phyloP scores from a whole-genome alignment of 495 filamentous ascomycete species.

The Xylaria scruposa region DNA sequence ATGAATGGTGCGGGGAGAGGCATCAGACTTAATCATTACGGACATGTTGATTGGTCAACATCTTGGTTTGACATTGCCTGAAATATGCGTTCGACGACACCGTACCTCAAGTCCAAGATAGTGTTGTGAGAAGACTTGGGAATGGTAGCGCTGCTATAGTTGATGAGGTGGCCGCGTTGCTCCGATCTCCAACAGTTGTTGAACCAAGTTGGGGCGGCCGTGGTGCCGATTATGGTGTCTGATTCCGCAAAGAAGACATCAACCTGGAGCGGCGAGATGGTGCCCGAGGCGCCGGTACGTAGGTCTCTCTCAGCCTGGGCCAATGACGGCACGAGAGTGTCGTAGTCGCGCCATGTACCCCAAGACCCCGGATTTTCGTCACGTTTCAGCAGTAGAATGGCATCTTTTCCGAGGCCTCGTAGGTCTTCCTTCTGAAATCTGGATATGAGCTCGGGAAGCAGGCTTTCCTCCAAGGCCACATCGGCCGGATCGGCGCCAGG shows the following conservation, averaged over 20 bases:
- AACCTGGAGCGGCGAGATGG: slow-evolving; percentile 8
- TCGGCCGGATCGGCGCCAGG: slow-evolving; percentile 9
- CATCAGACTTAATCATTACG: not conserved
- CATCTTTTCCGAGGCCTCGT: slow-evolving; percentile 18
- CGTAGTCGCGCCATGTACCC: slow-evolving; percentile 19
- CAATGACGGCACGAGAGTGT: slow-evolving; percentile 20
- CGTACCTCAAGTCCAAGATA: slow-evolving; percentile 11
- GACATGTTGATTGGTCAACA: not conserved
- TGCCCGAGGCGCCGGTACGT: not conserved
- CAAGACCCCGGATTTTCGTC: slow-evolving; percentile 16
- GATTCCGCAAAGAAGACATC: slow-evolving; percentile 24
- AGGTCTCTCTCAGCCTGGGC: slow-evolving; percentile 12
- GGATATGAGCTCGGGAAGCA: not conserved
- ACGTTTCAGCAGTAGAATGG: slow-evolving; percentile 12
- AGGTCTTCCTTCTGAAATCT: not conserved
- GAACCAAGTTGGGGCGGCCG: slow-evolving; percentile 6
- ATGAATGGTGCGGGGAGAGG: not conserved
- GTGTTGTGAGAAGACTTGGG: slow-evolving; percentile 15
- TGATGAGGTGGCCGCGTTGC: slow-evolving; percentile 16
- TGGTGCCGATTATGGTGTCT: slow-evolving; percentile 19
- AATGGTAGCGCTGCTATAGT: slow-evolving; percentile 3
- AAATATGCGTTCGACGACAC: slow-evolving; percentile 20
- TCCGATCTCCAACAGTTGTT: slow-evolving; percentile 16
- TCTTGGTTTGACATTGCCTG: slow-evolving; percentile 8
- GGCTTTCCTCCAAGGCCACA: slow-evolving; percentile 8